A percentile compares a stretch with the other conserved stretches of the same genome.
phyloP scores from a whole-genome alignment of 108 stramenopile genomes.

The Epithemia pelagica region DNA sequence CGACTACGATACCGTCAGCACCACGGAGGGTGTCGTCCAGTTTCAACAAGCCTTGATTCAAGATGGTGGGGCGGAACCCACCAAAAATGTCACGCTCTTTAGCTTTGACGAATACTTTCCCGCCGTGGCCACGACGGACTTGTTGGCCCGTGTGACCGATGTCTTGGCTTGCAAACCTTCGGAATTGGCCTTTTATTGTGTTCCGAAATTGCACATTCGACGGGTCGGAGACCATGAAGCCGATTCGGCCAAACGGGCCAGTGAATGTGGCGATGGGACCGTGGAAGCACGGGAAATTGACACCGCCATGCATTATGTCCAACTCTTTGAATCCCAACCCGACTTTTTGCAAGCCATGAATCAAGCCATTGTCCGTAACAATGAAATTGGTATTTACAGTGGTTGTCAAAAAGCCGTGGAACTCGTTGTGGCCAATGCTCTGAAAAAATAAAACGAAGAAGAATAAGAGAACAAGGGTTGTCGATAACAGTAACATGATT shows the following conservation, averaged over 20 bases:
- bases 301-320: slow-evolving; percentile 59
- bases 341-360: slow-evolving; percentile 74
- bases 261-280: slow-evolving; percentile 84
- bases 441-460: slow-evolving; percentile 5
- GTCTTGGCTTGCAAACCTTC: slow-evolving; percentile 85
- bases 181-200: slow-evolving; percentile 86
- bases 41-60: slow-evolving; percentile 55
- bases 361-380: slow-evolving; percentile 57
- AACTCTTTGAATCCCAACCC: slow-evolving; percentile 50
- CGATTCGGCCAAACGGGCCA: slow-evolving; percentile 78
- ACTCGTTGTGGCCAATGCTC: slow-evolving; percentile 25
- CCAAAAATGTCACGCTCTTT: slow-evolving; percentile 64
- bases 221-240: slow-evolving; percentile 91
- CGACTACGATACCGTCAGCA: slow-evolving; percentile 56
- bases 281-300: slow-evolving; percentile 73
- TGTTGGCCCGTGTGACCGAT: slow-evolving; percentile 81
- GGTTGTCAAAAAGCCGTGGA: slow-evolving; percentile 79
- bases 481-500: neutral
- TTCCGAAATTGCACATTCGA: slow-evolving; percentile 89
- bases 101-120: slow-evolving; percentile 88
- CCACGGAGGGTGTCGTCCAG: slow-evolving; percentile 50
- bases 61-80: slow-evolving; percentile 18
- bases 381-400: slow-evolving; percentile 72
- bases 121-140: slow-evolving; percentile 87
- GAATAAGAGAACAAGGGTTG: neutral